Conservation (phyloP, 2,329 filamentous ascomycete genomes). For the Coniosporium tulheliwenetii region DNA sequence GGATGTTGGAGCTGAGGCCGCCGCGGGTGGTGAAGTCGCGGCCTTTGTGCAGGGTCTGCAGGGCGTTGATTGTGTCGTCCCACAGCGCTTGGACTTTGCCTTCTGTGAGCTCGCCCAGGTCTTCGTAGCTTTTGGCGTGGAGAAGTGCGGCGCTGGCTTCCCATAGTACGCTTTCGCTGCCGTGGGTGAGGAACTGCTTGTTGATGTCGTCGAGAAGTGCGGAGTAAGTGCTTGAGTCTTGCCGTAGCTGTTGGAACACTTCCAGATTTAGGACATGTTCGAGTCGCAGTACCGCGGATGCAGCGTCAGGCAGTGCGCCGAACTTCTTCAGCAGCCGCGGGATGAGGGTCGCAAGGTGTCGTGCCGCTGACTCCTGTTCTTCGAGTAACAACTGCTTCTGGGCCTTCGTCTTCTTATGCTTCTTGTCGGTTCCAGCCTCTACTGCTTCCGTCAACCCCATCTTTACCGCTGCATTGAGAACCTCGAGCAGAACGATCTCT, state of each 20-base stretch:
- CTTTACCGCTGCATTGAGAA: conserved; percentile 71
- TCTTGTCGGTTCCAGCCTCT: conserved; percentile 43
- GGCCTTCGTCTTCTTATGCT: conserved; percentile 39
- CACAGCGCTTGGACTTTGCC: conserved; percentile 68
- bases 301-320: conserved; percentile 74
- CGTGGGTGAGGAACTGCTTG: conserved; percentile 87
- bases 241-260: conserved; percentile 74
- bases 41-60: conserved; percentile 48
- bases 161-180: conserved; percentile 67
- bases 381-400: conserved; percentile 49
- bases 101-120: conserved; percentile 74
- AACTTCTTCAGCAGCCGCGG: conserved; percentile 85
- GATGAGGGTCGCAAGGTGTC: conserved; percentile 63
- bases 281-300: conserved; percentile 69
- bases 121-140: conserved; percentile 73
- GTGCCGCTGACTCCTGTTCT: conserved; percentile 61
- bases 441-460: conserved; percentile 49
- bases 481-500: conserved; percentile 73
- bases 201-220: conserved; percentile 80
- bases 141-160: conserved; percentile 73
- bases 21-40: conserved; percentile 52
- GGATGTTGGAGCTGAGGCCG: conserved; percentile 46
- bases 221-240: conserved; percentile 67
- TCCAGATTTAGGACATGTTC: conserved; percentile 78
- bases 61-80: conserved; percentile 64